Conservation (phyloP, 129 eudicot species). For the Chrysanthemum lavandulifolium region DNA sequence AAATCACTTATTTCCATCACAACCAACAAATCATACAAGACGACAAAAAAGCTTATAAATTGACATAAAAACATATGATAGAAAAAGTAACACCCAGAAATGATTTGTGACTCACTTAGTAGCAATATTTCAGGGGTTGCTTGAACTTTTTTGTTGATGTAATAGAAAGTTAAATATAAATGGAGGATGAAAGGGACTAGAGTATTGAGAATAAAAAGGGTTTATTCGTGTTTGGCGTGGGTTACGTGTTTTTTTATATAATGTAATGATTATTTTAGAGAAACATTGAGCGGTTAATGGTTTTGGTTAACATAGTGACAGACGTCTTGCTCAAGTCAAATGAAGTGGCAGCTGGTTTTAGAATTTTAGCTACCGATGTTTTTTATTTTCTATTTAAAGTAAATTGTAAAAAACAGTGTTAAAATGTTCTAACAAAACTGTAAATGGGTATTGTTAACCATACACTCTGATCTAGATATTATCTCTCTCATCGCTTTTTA, state of each 20-base stretch:
- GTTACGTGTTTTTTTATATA: not conserved
- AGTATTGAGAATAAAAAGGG: slow-evolving; percentile 24
- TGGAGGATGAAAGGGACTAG: slow-evolving; percentile 25
- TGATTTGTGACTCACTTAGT: slow-evolving; percentile 16
- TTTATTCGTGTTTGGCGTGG: slow-evolving; percentile 36
- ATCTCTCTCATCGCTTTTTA: too few species aligned
- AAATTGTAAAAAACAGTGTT: too few species aligned
- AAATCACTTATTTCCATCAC: slow-evolving; percentile 25
- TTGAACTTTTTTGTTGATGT: not conserved
- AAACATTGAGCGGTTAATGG: slow-evolving; percentile 27
- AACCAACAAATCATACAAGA: slow-evolving; percentile 11
- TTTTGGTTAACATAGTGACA: slow-evolving; percentile 22
- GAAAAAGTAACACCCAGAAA: not conserved
- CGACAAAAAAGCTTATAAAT: slow-evolving; percentile 2
- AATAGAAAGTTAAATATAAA: slow-evolving; percentile 5
- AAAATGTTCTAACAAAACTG: too few species aligned
- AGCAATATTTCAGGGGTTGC: not conserved
- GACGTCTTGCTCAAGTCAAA: not conserved
- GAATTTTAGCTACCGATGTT: not conserved
- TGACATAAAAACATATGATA: slow-evolving; percentile 4
- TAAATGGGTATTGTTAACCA: too few species aligned
- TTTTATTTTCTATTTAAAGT: not conserved
- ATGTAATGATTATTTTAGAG: not conserved
- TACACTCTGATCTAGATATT: too few species aligned
- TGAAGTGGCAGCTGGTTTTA: not conserved